Evolutionary conservation across 352 stramenopile genomes (phyloP).

Genomic region (Bremia lactucae): DNA sequence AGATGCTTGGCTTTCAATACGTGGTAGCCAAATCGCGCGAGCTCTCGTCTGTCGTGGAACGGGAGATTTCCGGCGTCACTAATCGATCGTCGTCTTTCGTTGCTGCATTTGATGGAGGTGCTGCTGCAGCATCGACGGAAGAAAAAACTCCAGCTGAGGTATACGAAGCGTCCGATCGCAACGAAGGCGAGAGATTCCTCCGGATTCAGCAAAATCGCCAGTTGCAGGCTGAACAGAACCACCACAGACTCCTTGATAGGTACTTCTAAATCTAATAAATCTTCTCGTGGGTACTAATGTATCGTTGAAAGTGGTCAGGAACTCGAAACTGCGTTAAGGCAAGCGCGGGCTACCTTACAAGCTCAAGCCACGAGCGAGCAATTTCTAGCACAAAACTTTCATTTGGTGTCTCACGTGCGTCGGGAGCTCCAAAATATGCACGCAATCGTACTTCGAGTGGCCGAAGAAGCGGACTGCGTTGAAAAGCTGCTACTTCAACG

Average conservation of each 20-base stretch:
- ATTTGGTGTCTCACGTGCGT: constrained; percentile 40
- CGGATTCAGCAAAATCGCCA: constrained; percentile 24
- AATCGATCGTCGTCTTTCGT: constrained; percentile 7
- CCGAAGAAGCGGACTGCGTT: constrained; percentile 50
- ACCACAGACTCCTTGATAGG: constrained; percentile 40
- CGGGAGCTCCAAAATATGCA: constrained; percentile 41
- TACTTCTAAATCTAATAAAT: constrained; percentile 3
- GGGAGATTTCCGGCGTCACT: constrained; percentile 21
- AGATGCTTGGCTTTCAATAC: constrained; percentile 63
- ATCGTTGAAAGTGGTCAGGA: constrained; percentile 31
- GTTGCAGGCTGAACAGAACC: constrained; percentile 19
- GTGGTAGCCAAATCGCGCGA: constrained; percentile 69
- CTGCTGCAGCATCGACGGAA: constrained; percentile 7
- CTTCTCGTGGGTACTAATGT: constrained; percentile 5
- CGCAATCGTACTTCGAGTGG: constrained; percentile 41
- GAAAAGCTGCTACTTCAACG: constrained; percentile 56
- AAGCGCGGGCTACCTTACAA: constrained; percentile 36
- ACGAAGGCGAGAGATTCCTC: constrained; percentile 39
- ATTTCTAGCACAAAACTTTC: constrained; percentile 55
- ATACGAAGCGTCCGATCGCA: constrained; percentile 2
- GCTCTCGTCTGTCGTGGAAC: constrained; percentile 47
- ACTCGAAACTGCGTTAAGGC: constrained; percentile 28
- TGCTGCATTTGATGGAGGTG: neutral
- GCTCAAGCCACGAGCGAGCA: constrained; percentile 57
- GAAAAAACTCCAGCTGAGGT: constrained; percentile 2